Evolutionary conservation across 345 rosid species (phyloP).

Genomic region (Excoecaria agallocha): DNA sequence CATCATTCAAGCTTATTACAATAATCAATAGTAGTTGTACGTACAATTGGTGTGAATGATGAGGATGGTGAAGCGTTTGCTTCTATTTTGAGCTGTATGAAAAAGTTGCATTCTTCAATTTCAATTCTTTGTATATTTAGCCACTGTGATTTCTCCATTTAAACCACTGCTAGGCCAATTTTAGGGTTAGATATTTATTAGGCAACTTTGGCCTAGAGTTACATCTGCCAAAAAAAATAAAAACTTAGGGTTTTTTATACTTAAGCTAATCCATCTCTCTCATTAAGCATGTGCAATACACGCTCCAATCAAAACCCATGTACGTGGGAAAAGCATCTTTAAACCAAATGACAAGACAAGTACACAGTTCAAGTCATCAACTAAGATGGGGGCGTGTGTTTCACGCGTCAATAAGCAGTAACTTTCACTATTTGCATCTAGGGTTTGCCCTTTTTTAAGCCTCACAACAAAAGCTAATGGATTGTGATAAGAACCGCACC

Average conservation of each 20-base stretch:
- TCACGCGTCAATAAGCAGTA: constrained; percentile 31
- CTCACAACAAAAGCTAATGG: constrained; percentile 34
- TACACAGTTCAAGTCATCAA: neutral
- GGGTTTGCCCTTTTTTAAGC: constrained; percentile 39
- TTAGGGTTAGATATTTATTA: constrained; percentile 32
- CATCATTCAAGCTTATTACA: too few species aligned
- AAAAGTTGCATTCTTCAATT: neutral
- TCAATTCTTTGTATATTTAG: neutral
- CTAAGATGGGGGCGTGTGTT: constrained; percentile 28
- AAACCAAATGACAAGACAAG: constrained; percentile 14
- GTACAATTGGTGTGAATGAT: neutral
- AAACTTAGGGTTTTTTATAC: constrained; percentile 39
- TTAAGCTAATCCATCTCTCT: constrained; percentile 22
- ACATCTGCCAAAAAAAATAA: neutral
- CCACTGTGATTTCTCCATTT: constrained; percentile 4
- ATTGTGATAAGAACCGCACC: constrained; percentile 68
- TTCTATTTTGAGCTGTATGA: neutral
- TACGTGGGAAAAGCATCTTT: constrained; percentile 37
- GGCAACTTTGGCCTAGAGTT: constrained; percentile 27
- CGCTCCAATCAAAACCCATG: constrained; percentile 23
- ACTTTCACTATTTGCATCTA: constrained; percentile 32
- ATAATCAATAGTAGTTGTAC: too few species aligned
- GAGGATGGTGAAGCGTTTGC: neutral
- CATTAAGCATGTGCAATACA: neutral
- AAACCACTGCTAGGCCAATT: constrained; percentile 12